Percentiles rank a stretch among this genome's conserved stretches.
Evolutionary conservation across 768 basidiomycete genomes (phyloP).

Genomic region (Mycena crocata): DNA sequence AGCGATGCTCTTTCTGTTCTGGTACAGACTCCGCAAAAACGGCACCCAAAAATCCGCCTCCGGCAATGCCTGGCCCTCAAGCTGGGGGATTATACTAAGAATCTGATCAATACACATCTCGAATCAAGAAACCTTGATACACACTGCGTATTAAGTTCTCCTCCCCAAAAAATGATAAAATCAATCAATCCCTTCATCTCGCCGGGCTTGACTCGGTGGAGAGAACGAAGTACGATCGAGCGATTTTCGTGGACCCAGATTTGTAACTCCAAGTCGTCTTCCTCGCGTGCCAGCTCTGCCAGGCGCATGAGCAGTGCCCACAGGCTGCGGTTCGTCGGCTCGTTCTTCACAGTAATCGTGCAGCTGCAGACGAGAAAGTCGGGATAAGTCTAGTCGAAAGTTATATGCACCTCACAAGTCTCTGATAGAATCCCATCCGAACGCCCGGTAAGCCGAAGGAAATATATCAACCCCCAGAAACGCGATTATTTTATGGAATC

Average conservation of each 20-base stretch:
- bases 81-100: slow-evolving; percentile 13
- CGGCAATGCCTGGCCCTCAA: neutral
- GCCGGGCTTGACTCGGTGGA: neutral
- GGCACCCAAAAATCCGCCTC: slow-evolving; percentile 14
- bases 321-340: neutral
- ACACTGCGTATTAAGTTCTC: no score
- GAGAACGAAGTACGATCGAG: neutral
- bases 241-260: slow-evolving; percentile 2
- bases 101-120: neutral
- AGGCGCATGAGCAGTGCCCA: slow-evolving; percentile 16
- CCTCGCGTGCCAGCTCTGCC: neutral
- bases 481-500: neutral
- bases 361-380: slow-evolving; percentile 8
- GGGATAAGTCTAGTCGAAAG: neutral
- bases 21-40: neutral
- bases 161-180: neutral
- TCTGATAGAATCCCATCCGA: slow-evolving; percentile 5
- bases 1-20: slow-evolving; percentile 1
- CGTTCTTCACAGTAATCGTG: neutral
- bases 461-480: slow-evolving; percentile 2
- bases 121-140: neutral
- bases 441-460: neutral
- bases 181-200: slow-evolving; percentile 4
- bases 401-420: slow-evolving; percentile 3
- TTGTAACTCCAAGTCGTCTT: neutral